These are phyloP conservation scores for Neovahlkampfia damariscottae DNA, from an alignment of 78 protist genomes.

Conservation along the genomic window DNA sequence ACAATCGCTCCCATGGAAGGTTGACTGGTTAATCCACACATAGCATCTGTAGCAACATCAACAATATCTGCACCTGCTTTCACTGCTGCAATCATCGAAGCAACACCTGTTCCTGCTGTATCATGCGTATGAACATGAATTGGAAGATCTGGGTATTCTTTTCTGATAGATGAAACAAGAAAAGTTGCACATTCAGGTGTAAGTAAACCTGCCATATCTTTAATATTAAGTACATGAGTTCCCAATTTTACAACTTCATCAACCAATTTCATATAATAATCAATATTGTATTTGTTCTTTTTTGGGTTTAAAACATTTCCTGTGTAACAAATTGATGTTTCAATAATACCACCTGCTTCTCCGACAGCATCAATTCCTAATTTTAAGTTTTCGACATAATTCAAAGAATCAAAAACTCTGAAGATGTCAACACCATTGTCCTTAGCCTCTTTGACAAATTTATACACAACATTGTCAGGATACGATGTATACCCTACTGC, in stretches of 20 bases:
- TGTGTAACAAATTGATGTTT: constrained; percentile 61
- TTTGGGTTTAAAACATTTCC: constrained; percentile 47
- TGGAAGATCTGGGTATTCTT: constrained; percentile 47
- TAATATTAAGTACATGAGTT: constrained; percentile 51
- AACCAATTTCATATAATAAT: constrained; percentile 62
- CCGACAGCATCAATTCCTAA: constrained; percentile 64
- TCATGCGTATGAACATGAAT: constrained; percentile 83
- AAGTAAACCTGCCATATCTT: constrained; percentile 82
- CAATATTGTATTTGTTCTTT: constrained; percentile 51
- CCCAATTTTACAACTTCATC: constrained; percentile 23
- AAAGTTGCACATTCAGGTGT: constrained; percentile 38
- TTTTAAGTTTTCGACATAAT: constrained; percentile 51
- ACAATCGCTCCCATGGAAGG: constrained; percentile 59
- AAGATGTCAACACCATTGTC: constrained; percentile 66
- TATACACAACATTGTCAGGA: constrained; percentile 76
- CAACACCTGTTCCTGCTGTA: constrained; percentile 57
- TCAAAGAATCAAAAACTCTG: constrained; percentile 84
- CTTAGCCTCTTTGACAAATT: constrained; percentile 36
- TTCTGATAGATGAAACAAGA: constrained; percentile 22
- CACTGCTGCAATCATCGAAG: constrained; percentile 35
- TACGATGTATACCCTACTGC: constrained; percentile 81
- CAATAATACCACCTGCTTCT: constrained; percentile 62
- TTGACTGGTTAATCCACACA: constrained; percentile 71
- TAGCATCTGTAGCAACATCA: constrained; percentile 54
- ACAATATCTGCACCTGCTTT: constrained; percentile 62